These are phyloP conservation scores for Cryptomeria japonica DNA, from an alignment of 75 land plant genomes.

Conservation along the genomic window DNA sequence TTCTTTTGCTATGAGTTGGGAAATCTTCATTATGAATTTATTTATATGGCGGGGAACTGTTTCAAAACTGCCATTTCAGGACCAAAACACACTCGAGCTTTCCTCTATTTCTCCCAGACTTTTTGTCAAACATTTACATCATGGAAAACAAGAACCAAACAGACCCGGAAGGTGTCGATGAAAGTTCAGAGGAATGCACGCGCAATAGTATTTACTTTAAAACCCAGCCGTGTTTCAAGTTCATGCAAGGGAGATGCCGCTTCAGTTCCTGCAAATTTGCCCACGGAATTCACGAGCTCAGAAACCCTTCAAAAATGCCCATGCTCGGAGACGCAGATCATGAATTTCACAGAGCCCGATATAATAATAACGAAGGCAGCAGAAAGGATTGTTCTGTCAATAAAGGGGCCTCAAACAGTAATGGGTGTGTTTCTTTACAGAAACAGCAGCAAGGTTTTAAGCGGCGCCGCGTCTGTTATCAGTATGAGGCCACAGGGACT, in stretches of 20 bases:
- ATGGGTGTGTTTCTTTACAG: neutral
- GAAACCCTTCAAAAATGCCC: neutral
- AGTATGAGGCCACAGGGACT: slow-evolving; percentile 1
- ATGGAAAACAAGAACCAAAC: neutral
- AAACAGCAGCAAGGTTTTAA: neutral
- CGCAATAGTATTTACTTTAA: neutral
- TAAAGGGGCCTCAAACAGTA: neutral
- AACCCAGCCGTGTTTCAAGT: slow-evolving; percentile 8
- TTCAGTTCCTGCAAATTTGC: slow-evolving; percentile 4
- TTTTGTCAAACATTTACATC: neutral
- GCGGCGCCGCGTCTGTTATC: slow-evolving; percentile 3
- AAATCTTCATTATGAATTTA: neutral
- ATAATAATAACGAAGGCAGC: neutral
- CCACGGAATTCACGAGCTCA: slow-evolving; percentile 2
- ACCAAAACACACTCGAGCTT: neutral
- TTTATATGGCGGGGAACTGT: slow-evolving; percentile 4
- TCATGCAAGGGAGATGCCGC: neutral
- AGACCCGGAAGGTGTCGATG: neutral
- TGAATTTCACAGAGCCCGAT: neutral
- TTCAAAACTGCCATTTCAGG: neutral
- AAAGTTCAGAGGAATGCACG: neutral
- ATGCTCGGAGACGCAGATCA: neutral
- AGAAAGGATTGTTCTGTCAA: neutral
- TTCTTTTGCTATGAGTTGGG: neutral
- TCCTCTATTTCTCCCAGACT: neutral